Conservation (phyloP, 148 eudicot genomes). For the Fagopyrum esculentum region DNA sequence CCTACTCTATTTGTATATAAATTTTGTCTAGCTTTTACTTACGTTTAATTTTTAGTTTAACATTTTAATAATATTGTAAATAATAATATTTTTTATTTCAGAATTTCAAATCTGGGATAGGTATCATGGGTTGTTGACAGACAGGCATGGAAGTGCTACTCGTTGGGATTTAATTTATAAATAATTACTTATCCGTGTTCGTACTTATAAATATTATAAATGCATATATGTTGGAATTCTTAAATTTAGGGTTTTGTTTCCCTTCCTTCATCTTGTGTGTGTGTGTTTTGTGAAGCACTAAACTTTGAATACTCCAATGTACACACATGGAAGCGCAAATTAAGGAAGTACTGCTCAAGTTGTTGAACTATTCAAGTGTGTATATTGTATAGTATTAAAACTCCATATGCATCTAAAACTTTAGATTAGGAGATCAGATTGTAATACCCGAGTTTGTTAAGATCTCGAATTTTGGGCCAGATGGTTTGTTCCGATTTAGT, state of each 20-base stretch:
- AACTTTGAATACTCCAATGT: neutral
- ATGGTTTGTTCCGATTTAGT: too few relatives aligned
- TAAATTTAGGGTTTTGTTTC: neutral
- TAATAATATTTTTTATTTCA: too few relatives aligned
- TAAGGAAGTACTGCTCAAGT: neutral
- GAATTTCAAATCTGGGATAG: neutral
- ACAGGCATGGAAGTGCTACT: conserved; percentile 5
- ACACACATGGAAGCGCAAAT: neutral
- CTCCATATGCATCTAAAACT: too few relatives aligned
- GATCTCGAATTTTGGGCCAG: too few relatives aligned
- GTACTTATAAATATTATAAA: neutral
- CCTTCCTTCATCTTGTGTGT: neutral
- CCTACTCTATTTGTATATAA: too few relatives aligned
- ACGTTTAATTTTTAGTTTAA: too few relatives aligned
- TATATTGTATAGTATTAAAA: neutral
- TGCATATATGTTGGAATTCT: neutral
- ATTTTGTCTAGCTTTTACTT: too few relatives aligned
- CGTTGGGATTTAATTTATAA: neutral
- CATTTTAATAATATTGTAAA: too few relatives aligned
- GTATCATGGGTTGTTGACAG: conserved; percentile 1
- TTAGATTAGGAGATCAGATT: too few relatives aligned
- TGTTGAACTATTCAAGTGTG: neutral
- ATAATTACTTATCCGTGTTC: neutral
- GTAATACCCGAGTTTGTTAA: too few relatives aligned
- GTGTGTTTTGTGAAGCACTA: neutral